phyloP scores from a whole-genome alignment of 129 eudicot genomes.

The Chrysanthemum lavandulifolium region DNA sequence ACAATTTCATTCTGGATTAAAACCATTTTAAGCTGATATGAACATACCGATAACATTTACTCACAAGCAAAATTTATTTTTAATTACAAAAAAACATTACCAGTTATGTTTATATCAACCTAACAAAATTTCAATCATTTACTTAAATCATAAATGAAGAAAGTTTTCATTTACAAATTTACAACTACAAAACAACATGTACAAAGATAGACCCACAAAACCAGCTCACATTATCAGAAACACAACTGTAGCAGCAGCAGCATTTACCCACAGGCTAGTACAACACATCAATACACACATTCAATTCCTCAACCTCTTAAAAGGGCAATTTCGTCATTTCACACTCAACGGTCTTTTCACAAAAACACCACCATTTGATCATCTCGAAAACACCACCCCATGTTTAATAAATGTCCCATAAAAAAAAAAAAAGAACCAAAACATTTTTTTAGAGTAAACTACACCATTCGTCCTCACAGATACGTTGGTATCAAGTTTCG shows the following conservation, averaged over 20 bases:
- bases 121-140: too few species aligned
- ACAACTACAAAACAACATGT: too few species aligned
- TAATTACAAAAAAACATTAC: too few species aligned
- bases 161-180: too few species aligned
- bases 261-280: slow-evolving; percentile 25
- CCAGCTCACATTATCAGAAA: slow-evolving; percentile 25
- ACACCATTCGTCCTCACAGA: too few species aligned
- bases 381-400: slow-evolving; percentile 35
- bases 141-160: too few species aligned
- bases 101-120: too few species aligned
- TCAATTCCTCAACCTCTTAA: slow-evolving; percentile 13
- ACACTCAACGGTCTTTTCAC: slow-evolving; percentile 38
- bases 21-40: too few species aligned
- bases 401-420: slow-evolving; percentile 20
- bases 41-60: too few species aligned
- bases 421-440: background rate
- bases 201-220: slow-evolving; percentile 14
- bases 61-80: too few species aligned
- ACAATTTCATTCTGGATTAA: too few species aligned
- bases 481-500: too few species aligned
- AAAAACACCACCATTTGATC: slow-evolving; percentile 24
- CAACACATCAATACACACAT: slow-evolving; percentile 31
- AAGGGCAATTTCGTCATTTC: slow-evolving; percentile 25
- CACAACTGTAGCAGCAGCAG: background rate
- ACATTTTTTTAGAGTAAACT: background rate